A percentile compares a stretch with the other conserved stretches of the same genome.
phyloP scores from a whole-genome alignment of 345 rosid genomes.

The Cardamine resedifolia region DNA sequence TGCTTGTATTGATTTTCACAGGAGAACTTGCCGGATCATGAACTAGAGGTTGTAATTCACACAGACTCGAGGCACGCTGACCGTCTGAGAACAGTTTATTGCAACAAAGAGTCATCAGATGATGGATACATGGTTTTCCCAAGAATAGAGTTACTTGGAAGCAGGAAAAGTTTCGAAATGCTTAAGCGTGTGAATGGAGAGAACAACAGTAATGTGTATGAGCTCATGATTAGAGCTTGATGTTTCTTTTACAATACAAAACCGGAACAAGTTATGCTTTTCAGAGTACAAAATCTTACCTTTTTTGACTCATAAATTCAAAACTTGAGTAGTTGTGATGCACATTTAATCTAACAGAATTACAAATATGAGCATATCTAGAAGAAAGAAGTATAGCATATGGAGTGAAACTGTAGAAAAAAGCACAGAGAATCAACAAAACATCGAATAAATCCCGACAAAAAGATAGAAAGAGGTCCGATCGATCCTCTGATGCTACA shows the following conservation, averaged over 20 bases:
- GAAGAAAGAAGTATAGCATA: constrained; percentile 22
- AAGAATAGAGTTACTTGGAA: constrained; percentile 77
- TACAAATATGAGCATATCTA: constrained; percentile 29
- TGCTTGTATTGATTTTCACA: constrained; percentile 32
- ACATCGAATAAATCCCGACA: constrained; percentile 20
- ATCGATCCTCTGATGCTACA: constrained; percentile 34
- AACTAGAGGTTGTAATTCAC: constrained; percentile 76
- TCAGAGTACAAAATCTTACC: neutral
- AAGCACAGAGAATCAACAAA: constrained; percentile 29
- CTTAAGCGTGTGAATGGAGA: constrained; percentile 78
- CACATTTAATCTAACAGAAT: constrained; percentile 13
- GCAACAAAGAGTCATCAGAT: constrained; percentile 55
- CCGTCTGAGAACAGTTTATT: constrained; percentile 61
- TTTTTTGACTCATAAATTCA: neutral
- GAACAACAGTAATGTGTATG: constrained; percentile 74
- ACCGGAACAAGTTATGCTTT: neutral
- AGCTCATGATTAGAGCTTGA: constrained; percentile 78
- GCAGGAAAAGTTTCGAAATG: constrained; percentile 74
- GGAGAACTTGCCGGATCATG: constrained; percentile 72
- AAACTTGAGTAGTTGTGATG: neutral
- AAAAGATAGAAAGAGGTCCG: constrained; percentile 18
- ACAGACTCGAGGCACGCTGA: constrained; percentile 88
- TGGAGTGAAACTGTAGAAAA: constrained; percentile 20
- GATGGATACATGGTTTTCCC: constrained; percentile 51
- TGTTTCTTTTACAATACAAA: neutral